Percentiles rank a stretch among this genome's conserved stretches.
Evolutionary conservation across 2,329 filamentous ascomycete species (phyloP).

Genomic region (Aureobasidium sp.): DNA sequence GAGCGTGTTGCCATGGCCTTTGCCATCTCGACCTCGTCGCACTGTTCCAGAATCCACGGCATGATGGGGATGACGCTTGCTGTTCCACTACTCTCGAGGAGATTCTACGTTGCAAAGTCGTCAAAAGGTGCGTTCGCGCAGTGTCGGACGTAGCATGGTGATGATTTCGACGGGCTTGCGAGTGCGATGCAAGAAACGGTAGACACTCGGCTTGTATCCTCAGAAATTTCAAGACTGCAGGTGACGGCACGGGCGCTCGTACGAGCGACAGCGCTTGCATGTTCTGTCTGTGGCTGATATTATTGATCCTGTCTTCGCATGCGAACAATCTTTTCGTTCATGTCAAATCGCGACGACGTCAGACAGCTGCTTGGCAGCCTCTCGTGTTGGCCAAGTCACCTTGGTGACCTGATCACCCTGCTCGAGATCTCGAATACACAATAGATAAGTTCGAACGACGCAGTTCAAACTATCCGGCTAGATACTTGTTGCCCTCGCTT

Average conservation of each 20-base stretch:
- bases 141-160: neutral
- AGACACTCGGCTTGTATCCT: conserved; percentile 14
- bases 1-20: conserved; percentile 4
- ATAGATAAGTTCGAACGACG: neutral
- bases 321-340: neutral
- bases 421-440: neutral
- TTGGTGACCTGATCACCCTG: neutral
- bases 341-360: neutral
- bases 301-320: neutral
- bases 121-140: neutral
- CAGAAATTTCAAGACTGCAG: conserved; percentile 14
- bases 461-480: too few relatives aligned
- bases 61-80: neutral
- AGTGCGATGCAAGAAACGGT: conserved; percentile 5
- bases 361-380: neutral
- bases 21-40: neutral
- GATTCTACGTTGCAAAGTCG: neutral
- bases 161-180: conserved; percentile 5
- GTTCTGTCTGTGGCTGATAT: neutral
- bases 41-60: conserved; percentile 3
- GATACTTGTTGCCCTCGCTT: neutral
- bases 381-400: neutral
- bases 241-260: conserved; percentile 12
- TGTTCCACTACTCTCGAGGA: neutral
- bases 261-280: conserved; percentile 7